Percentiles rank a stretch among this genome's conserved stretches.
Evolutionary conservation across 495 filamentous ascomycete species (phyloP).

Genomic region (Podospora pseudopauciseta): DNA sequence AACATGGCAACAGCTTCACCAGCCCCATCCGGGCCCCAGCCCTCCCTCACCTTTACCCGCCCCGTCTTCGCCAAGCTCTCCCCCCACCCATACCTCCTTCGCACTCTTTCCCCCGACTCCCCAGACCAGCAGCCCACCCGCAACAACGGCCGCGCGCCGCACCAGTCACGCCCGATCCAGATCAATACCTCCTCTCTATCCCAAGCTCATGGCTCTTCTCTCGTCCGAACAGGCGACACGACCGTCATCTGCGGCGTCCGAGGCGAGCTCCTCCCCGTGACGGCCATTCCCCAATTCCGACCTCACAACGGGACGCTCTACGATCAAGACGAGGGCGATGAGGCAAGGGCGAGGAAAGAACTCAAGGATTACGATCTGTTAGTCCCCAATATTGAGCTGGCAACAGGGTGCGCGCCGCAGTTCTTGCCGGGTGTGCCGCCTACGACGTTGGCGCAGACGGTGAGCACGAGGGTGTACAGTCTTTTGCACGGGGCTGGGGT

Average conservation of each 20-base stretch:
- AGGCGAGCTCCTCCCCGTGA: conserved; percentile 74
- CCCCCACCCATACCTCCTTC: conserved; percentile 82
- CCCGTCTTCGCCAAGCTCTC: conserved; percentile 85
- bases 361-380: conserved; percentile 63
- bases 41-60: conserved; percentile 65
- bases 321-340: conserved; percentile 18
- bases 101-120: conserved; percentile 66
- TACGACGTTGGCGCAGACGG: conserved; percentile 71
- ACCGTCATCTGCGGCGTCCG: conserved; percentile 88
- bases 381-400: conserved; percentile 88
- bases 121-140: conserved; percentile 56
- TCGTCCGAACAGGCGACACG: conserved; percentile 84
- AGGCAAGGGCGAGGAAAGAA: conserved; percentile 31
- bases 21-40: conserved; percentile 1
- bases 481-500: conserved; percentile 67
- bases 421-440: conserved; percentile 83
- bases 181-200: conserved; percentile 77
- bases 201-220: conserved; percentile 82
- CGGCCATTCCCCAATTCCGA: conserved; percentile 63
- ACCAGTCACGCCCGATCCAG: conserved; percentile 63
- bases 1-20: conserved; percentile 9
- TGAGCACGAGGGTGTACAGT: conserved; percentile 70
- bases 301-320: conserved; percentile 22
- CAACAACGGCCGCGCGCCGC: conserved; percentile 71
- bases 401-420: conserved; percentile 81